A percentile compares a stretch with the other conserved stretches of the same genome.
phyloP scores from a whole-genome alignment of 805 yeast species.

The Blastobotrys robertii region DNA sequence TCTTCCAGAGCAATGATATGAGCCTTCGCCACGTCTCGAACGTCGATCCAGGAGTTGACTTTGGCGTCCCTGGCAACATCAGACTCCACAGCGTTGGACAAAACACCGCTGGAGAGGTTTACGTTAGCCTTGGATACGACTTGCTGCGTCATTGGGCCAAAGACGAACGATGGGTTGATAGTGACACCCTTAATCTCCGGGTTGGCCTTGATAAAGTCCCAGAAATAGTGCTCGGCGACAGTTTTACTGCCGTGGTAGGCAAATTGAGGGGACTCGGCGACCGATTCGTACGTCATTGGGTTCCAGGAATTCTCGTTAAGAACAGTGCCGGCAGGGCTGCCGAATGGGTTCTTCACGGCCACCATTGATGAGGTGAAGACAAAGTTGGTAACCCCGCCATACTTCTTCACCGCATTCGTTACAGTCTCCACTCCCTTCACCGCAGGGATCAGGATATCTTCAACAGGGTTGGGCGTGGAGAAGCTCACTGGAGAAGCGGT shows the following conservation, averaged over 20 bases:
- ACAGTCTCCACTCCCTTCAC: conserved; percentile 38
- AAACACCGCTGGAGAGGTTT: conserved; percentile 29
- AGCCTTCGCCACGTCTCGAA: conserved; percentile 39
- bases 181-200: conserved; percentile 15
- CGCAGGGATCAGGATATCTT: conserved; percentile 39
- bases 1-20: conserved; percentile 1
- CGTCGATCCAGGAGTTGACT: conserved; percentile 36
- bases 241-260: conserved; percentile 35
- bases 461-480: conserved; percentile 28
- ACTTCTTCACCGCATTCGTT: conserved; percentile 33
- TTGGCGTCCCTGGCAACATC: conserved; percentile 12
- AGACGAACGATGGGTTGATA: conserved; percentile 23
- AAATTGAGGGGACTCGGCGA: conserved; percentile 8
- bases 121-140: conserved; percentile 26
- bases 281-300: conserved; percentile 23
- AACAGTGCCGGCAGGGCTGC: conserved; percentile 14
- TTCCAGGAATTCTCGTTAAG: conserved; percentile 13
- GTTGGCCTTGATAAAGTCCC: conserved; percentile 33
- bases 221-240: conserved; percentile 48
- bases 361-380: conserved; percentile 47
- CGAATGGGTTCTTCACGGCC: conserved; percentile 32
- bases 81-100: conserved; percentile 22
- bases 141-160: conserved; percentile 21
- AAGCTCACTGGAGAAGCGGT: conserved; percentile 31
- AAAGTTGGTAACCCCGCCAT: conserved; percentile 34